phyloP scores from a whole-genome alignment of 73 alveolate genomes.

The Tetrahymena thermophila region DNA sequence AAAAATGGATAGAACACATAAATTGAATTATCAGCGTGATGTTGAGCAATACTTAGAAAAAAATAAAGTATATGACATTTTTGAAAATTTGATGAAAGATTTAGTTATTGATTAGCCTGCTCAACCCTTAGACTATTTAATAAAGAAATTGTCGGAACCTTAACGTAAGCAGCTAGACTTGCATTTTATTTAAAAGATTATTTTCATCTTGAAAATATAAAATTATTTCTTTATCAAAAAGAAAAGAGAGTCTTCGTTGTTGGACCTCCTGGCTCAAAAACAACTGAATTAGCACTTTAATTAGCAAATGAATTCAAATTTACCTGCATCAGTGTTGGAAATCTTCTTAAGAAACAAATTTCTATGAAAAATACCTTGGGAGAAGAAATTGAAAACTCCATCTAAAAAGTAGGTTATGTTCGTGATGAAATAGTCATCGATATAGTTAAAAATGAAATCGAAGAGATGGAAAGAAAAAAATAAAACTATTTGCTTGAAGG shows the following conservation, averaged over 20 bases:
- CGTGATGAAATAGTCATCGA: slow-evolving; percentile 84
- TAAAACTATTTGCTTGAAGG: slow-evolving; percentile 87
- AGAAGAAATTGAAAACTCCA: slow-evolving; percentile 28
- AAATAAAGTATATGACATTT: slow-evolving; percentile 79
- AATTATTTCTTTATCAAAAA: not conserved
- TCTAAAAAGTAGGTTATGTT: slow-evolving; percentile 44
- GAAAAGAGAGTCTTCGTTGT: slow-evolving; percentile 82
- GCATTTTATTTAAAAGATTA: not conserved
- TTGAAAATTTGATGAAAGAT: slow-evolving; percentile 77
- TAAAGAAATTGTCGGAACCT: slow-evolving; percentile 64
- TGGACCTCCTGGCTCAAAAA: slow-evolving; percentile 89
- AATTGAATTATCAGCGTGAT: slow-evolving; percentile 64
- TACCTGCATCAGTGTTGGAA: slow-evolving; percentile 65
- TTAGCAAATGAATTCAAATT: slow-evolving; percentile 66
- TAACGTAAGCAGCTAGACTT: slow-evolving; percentile 27
- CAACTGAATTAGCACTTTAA: slow-evolving; percentile 67
- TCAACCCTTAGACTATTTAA: slow-evolving; percentile 83
- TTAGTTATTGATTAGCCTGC: slow-evolving; percentile 86
- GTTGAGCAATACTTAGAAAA: slow-evolving; percentile 85
- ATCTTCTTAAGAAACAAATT: slow-evolving; percentile 56
- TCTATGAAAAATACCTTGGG: slow-evolving; percentile 34
- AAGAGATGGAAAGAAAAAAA: slow-evolving; percentile 77
- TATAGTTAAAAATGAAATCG: slow-evolving; percentile 63
- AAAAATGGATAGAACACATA: slow-evolving; percentile 75
- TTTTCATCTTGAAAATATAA: slow-evolving; percentile 4